Evolutionary conservation across 2,329 filamentous ascomycete species (phyloP), one percentile per base, ranked within the genome.

Genomic region (Amauroascus verrucosus): DNA sequence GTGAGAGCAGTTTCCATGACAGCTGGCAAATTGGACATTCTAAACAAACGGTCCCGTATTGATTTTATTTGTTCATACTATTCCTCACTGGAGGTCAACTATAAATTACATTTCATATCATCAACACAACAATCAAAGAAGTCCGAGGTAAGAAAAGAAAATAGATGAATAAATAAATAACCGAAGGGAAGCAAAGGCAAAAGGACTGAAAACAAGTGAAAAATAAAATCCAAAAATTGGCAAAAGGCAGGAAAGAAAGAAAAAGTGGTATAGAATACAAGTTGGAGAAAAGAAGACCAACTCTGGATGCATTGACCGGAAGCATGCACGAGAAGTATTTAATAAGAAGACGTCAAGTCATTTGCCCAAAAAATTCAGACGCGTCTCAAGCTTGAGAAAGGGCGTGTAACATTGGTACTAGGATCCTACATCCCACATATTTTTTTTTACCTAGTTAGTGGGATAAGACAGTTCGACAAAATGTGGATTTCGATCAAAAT

Each of bases 361-460:
- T 45, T 45, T 13, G 11, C 24, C 18, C 9, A 28, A 33, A 32
- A 32, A 7, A 46, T 14, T n/a, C 14, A 6, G 14, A 38, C 18
- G 9, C 33, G 16, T 5, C n/a, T 18, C n/a, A 22, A 28, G 16
- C 9, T n/a, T 45, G 14, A 14, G 28, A 26, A 6, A 16, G 13
- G n/a, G 6, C 4, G 2, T 28, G 22, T 9, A 30, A 5, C 3
- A 1, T 14, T 28, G 14, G 18, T 16, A 26, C 13, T 4, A 45
- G 14, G 41, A 16, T n/a, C 30, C 40, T 11, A 40, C 46, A 46
- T 38, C 32, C 50, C 50, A 52, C 20, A 52, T 38, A 28, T 52
- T 38, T 35, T 52, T 38, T 35, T 41, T 45, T 14, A 26, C 33
- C 32, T 30, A 18, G 20, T 52, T 41, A 20, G 33, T 5, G 6